These are phyloP conservation scores for Panaeolus papilionaceus DNA, from an alignment of 768 basidiomycete species.

Conservation along the genomic window DNA sequence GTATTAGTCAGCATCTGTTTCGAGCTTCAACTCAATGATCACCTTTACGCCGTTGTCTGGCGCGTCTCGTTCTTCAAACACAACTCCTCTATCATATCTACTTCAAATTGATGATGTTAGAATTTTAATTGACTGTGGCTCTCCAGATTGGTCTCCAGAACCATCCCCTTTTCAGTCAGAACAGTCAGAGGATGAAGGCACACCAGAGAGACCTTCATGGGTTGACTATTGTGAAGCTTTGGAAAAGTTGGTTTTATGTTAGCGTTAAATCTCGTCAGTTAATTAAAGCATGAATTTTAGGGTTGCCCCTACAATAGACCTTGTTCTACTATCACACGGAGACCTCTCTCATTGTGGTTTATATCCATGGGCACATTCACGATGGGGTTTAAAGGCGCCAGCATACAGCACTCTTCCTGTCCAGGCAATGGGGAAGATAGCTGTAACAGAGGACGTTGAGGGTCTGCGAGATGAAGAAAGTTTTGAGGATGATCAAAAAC, in stretches of 20 bases:
- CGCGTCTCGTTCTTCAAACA: constrained; percentile 69
- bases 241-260: constrained; percentile 59
- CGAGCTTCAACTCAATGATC: constrained; percentile 65
- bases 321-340: constrained; percentile 94
- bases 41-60: constrained; percentile 93
- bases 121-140: constrained; percentile 95
- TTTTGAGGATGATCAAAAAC: constrained; percentile 49
- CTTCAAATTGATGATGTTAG: constrained; percentile 94
- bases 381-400: constrained; percentile 88
- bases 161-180: constrained; percentile 41
- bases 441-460: constrained; percentile 88
- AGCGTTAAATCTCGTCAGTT: constrained; percentile 16
- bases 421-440: constrained; percentile 93
- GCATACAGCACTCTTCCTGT: constrained; percentile 95
- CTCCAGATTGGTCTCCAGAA: constrained; percentile 85
- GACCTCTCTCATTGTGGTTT: constrained; percentile 89
- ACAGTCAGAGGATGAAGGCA: constrained; percentile 30
- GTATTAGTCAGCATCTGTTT: constrained; percentile 25
- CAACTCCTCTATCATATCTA: constrained; percentile 77
- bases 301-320: constrained; percentile 79
- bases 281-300: constrained; percentile 43
- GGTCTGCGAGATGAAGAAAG: constrained; percentile 79
- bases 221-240: constrained; percentile 69
- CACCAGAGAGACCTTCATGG: constrained; percentile 53
- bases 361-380: constrained; percentile 90